Evolutionary conservation across 2,329 filamentous ascomycete genomes (phyloP), one percentile per base, ranked within the genome.

Genomic region (Colletotrichum sp.): DNA sequence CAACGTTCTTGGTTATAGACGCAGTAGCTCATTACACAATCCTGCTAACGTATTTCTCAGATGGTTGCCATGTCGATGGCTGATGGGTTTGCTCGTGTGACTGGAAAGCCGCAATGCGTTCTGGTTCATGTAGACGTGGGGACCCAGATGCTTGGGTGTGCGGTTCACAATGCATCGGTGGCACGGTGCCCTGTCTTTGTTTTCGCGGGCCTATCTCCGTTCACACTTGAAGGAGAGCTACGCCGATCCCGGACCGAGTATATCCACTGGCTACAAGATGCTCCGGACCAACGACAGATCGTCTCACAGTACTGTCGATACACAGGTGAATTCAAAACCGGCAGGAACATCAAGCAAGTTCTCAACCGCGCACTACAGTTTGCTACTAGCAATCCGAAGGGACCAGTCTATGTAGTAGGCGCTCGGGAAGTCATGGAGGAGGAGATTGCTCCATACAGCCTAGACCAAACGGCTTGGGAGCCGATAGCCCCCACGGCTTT

Each of bases 391-490:
- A 92, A 93, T 71, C 94, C 94, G 0, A 89, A 92, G 76, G 94
- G 94, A 0, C 94, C 94, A 0, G 94, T 95, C 1, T 96, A 96
- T 79, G 86, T 96, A 8, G 90, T 89, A 70, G 94, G 93, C 1
- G 93, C 94, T 3, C 87, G 94, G 77, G 94, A 96, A 83, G 91
- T 94, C 3, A 94, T 96, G 92, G 93, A 95, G 82, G 92, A 96
- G 80, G 95, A 97, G 52, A 93, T 98, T 55, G 87, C 91, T 78
- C 93, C 93, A 0, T 96, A 95, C 80, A 83, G 87, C 2, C 85
- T 98, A 6, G 87, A 93, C 22, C 94, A 94, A 81, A 86, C 88
- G 16, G 89, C 91, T 72, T 97, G 95, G 95, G 88, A 90, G 3
- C 89, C 93, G 0, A 91, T 96, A 4, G 90, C 92, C 79, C 91